Evolutionary conservation across 768 basidiomycete species (phyloP).

Genomic region (Leucocoprinus sp.): DNA sequence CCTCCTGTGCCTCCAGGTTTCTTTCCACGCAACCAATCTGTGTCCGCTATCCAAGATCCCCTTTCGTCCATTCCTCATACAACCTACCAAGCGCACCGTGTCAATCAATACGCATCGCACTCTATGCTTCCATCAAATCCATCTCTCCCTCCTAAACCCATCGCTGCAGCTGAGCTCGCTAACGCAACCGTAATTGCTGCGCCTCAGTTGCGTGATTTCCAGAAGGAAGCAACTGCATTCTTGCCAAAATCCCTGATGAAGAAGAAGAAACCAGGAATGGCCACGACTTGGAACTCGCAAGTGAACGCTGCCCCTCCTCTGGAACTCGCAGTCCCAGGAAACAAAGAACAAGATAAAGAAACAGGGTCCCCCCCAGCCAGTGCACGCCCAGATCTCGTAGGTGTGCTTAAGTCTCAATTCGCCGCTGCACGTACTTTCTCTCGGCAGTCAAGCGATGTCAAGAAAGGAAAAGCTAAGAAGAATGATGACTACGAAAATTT

Average conservation of each 20-base stretch:
- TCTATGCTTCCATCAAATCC: conserved; percentile 19
- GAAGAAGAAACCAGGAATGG: conserved; percentile 47
- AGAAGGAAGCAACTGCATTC: conserved; percentile 92
- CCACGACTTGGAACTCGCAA: conserved; percentile 26
- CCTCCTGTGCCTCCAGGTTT: conserved; percentile 31
- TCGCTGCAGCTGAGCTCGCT: conserved; percentile 28
- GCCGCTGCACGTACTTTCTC: conserved; percentile 28
- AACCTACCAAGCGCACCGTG: conserved; percentile 70
- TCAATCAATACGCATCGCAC: conserved; percentile 24
- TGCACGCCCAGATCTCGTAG: conserved; percentile 59
- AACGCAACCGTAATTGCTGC: conserved; percentile 75
- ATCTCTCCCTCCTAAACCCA: conserved; percentile 28
- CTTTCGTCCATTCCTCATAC: conserved; percentile 68
- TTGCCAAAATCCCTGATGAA: conserved; percentile 78
- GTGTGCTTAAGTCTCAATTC: conserved; percentile 52
- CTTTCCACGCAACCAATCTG: conserved; percentile 48
- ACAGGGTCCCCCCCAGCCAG: background rate
- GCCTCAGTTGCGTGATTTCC: conserved; percentile 85
- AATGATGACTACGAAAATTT: conserved; percentile 73
- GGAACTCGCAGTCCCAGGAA: conserved; percentile 18
- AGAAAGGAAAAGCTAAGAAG: conserved; percentile 26
- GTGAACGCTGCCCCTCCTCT: conserved; percentile 62
- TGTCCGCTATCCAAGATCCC: conserved; percentile 63
- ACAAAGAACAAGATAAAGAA: conserved; percentile 20
- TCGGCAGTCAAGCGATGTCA: conserved; percentile 17